phyloP scores from a whole-genome alignment of 331 rosid species.

The Rhamnella rubrinervis region DNA sequence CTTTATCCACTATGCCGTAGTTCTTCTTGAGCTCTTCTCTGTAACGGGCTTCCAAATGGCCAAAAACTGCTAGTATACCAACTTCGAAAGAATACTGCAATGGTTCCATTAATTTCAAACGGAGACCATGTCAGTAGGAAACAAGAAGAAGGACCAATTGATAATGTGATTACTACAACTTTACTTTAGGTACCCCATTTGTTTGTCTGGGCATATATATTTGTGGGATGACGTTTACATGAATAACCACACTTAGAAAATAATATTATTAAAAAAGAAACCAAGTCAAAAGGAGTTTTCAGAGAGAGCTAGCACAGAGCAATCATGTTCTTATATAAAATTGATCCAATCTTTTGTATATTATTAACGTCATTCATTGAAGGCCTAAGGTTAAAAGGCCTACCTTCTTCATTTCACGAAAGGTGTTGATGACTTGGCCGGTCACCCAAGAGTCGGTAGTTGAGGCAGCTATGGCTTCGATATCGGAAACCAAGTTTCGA shows the following conservation, averaged over 20 bases:
- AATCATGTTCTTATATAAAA: too few relatives aligned
- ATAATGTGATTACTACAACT: too few relatives aligned
- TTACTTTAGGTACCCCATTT: too few relatives aligned
- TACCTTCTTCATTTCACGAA: slow-evolving; percentile 80
- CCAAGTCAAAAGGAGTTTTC: too few relatives aligned
- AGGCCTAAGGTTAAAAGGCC: neutral
- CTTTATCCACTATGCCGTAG: slow-evolving; percentile 56
- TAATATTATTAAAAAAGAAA: neutral
- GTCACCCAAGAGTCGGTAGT: slow-evolving; percentile 48
- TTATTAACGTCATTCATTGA: neutral
- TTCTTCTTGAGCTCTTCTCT: slow-evolving; percentile 63
- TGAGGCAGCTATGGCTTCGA: slow-evolving; percentile 54
- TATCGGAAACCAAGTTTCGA: slow-evolving; percentile 53
- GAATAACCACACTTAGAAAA: neutral
- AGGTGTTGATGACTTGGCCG: slow-evolving; percentile 55
- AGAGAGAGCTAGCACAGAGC: too few relatives aligned
- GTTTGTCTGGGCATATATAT: too few relatives aligned
- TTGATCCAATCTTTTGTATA: too few relatives aligned
- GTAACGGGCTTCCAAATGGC: slow-evolving; percentile 49
- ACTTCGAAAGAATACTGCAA: slow-evolving; percentile 81
- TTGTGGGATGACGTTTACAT: too few relatives aligned
- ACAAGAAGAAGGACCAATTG: slow-evolving; percentile 1
- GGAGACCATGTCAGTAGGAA: slow-evolving; percentile 20
- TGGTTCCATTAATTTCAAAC: slow-evolving; percentile 10
- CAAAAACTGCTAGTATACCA: slow-evolving; percentile 65